A percentile compares a stretch with the other conserved stretches of the same genome.
These are phyloP conservation scores for Withania somnifera DNA, from an alignment of 305 asterid genomes.

Conservation along the genomic window DNA sequence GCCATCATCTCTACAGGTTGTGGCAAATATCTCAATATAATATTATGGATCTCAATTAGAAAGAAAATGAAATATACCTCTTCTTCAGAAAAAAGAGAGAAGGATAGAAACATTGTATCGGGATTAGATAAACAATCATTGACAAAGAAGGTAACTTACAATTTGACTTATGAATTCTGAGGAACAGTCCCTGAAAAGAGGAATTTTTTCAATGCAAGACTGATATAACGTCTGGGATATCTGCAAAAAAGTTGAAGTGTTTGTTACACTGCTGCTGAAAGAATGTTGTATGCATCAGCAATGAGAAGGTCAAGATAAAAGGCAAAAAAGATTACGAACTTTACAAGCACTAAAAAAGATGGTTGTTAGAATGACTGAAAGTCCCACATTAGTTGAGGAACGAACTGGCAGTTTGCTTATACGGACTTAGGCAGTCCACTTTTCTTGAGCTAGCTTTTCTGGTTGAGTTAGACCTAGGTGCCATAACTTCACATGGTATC, in stretches of 20 bases:
- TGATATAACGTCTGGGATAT: conserved; percentile 8
- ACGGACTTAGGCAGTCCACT: too few relatives aligned
- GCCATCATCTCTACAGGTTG: background rate
- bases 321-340: background rate
- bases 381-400: too few relatives aligned
- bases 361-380: too few relatives aligned
- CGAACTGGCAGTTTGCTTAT: too few relatives aligned
- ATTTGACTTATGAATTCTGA: conserved; percentile 9
- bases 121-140: background rate
- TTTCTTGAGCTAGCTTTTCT: too few relatives aligned
- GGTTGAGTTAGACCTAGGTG: too few relatives aligned
- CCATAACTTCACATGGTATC: too few relatives aligned
- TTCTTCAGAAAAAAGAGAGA: background rate
- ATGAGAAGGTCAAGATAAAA: background rate
- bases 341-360: background rate
- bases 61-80: background rate
- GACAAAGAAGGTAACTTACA: background rate
- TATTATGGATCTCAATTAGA: background rate
- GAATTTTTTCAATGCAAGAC: conserved; percentile 10
- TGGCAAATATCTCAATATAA: background rate
- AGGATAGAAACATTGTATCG: background rate
- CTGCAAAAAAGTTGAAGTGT: conserved; percentile 2
- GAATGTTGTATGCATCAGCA: background rate
- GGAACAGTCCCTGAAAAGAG: conserved; percentile 11
- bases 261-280: background rate